Conservation (phyloP, 148 eudicot species). For the Rhododendron griersonianum region DNA sequence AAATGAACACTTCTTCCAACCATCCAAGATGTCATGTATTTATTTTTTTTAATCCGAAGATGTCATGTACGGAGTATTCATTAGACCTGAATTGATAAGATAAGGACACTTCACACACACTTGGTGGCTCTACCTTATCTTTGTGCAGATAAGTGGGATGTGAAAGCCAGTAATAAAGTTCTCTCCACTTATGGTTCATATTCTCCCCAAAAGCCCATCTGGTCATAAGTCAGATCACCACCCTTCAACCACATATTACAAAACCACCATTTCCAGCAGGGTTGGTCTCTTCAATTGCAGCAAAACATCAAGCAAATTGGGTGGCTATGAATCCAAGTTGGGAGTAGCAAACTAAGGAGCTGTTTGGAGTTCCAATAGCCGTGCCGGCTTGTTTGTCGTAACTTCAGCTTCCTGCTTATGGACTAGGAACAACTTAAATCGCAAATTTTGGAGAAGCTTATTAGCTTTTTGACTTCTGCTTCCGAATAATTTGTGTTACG, state of each 20-base stretch:
- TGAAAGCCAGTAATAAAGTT: background rate
- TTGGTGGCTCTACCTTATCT: background rate
- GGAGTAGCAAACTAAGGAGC: background rate
- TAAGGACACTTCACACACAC: background rate
- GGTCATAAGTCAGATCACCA: constrained; percentile 5
- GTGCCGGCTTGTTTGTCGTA: background rate
- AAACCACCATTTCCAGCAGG: background rate
- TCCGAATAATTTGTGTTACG: background rate
- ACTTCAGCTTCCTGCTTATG: background rate
- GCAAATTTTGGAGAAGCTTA: background rate
- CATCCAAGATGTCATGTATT: background rate
- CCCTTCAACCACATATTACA: background rate
- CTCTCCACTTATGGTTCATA: background rate
- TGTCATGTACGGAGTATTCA: background rate
- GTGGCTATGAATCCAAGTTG: background rate
- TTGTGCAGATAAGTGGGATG: background rate
- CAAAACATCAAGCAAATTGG: background rate
- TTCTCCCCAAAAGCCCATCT: background rate
- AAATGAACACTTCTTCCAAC: background rate
- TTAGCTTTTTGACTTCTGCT: background rate
- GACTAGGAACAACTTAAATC: background rate
- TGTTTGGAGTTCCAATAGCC: background rate
- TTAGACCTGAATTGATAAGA: constrained; percentile 1
- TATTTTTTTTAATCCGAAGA: too few relatives aligned
- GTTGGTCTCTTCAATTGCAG: constrained; percentile 4